Conservation (phyloP, 176 grass and related monocot species). For the Triticum dicoccoides region DNA sequence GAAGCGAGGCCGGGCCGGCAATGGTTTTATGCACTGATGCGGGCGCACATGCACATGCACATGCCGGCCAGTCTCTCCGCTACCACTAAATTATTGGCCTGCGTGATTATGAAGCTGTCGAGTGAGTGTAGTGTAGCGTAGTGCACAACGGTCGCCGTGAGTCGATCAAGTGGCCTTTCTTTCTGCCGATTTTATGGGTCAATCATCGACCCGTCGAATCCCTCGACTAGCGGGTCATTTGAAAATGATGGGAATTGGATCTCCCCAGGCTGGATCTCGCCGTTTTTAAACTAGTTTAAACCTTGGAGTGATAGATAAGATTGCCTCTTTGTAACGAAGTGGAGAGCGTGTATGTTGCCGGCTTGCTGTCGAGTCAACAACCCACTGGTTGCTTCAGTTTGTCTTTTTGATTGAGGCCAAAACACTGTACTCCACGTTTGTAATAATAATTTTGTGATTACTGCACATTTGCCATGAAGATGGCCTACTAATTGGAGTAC, state of each 20-base stretch:
- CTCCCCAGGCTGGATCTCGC: slow-evolving; percentile 19
- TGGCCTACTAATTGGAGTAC: neutral
- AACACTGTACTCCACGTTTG: no score
- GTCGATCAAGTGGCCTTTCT: neutral
- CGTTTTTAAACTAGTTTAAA: neutral
- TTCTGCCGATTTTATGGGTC: neutral
- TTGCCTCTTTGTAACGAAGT: neutral
- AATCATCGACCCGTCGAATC: neutral
- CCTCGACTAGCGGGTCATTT: neutral
- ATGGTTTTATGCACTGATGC: neutral
- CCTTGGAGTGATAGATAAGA: neutral
- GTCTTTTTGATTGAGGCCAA: neutral
- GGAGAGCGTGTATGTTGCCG: neutral
- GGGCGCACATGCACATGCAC: slow-evolving; percentile 43
- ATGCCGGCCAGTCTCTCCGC: neutral
- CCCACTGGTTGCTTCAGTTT: neutral
- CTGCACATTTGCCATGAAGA: neutral
- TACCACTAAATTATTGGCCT: neutral
- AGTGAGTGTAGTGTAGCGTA: neutral
- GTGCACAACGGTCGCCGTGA: neutral
- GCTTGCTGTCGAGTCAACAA: neutral
- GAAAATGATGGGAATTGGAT: neutral
- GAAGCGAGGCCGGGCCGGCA: neutral
- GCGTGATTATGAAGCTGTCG: slow-evolving; percentile 6
- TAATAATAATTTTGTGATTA: neutral